phyloP scores from a whole-genome alignment of 805 yeast species.

The Candida peoriensis region DNA sequence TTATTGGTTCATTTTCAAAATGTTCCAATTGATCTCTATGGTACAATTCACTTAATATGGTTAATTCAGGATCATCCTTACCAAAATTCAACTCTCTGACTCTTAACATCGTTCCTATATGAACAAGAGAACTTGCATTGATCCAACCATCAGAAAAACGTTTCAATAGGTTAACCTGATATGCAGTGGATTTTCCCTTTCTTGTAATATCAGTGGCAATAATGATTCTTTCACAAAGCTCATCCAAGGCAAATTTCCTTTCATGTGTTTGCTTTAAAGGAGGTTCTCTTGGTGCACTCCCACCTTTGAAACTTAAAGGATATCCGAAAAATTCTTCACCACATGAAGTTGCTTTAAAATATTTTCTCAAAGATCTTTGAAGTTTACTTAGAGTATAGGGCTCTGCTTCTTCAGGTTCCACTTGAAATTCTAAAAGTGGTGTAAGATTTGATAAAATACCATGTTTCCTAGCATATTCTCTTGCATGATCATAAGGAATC shows the following conservation, averaged over 20 bases:
- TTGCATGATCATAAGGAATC: constrained; percentile 16
- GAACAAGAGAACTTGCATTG: constrained; percentile 16
- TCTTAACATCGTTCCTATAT: constrained; percentile 14
- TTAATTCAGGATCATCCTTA: constrained; percentile 24
- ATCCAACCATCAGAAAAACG: constrained; percentile 25
- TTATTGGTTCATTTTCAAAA: constrained; percentile 17
- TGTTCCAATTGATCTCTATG: constrained; percentile 20
- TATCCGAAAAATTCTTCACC: constrained; percentile 14
- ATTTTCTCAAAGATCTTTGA: constrained; percentile 5
- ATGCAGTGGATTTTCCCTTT: constrained; percentile 3
- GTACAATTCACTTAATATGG: constrained; percentile 20
- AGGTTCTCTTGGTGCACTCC: constrained; percentile 14
- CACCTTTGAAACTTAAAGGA: constrained; percentile 18
- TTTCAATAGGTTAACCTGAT: constrained; percentile 6
- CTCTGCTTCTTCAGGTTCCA: constrained; percentile 10
- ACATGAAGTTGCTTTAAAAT: constrained; percentile 13
- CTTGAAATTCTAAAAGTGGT: constrained; percentile 16
- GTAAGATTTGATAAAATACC: constrained; percentile 10
- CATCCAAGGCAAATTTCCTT: constrained; percentile 6
- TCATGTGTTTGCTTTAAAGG: background rate
- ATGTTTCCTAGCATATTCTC: constrained; percentile 15
- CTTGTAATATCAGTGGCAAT: constrained; percentile 9
- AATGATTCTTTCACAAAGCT: constrained; percentile 2
- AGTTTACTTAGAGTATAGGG: constrained; percentile 7
- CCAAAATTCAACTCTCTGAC: constrained; percentile 15